Evolutionary conservation across 768 basidiomycete species (phyloP), one percentile per base, ranked within the genome.

Genomic region (Boletus subcaerulescens): DNA sequence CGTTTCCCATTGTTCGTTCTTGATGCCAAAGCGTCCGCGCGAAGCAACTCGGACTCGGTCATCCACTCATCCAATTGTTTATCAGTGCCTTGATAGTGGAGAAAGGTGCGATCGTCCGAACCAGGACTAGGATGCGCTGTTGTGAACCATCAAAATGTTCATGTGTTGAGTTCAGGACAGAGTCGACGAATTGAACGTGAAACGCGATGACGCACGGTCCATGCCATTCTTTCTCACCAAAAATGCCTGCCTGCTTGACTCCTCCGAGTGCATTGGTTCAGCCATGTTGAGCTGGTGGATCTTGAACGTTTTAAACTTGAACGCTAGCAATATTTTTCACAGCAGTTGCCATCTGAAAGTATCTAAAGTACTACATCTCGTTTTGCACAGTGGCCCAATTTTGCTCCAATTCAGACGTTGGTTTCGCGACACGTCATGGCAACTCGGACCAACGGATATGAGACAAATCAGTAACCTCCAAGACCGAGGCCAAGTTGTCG

Each of bases 51-150:
- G 20, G 70, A 67, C 58, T 78, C 79, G 4, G 80, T 72, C 20
- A 88, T 71, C 89, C 89, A 91, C 65, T 87, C 86, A 67, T 91
- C 89, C 60, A 89, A 72, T 13, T 86, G 77, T 67, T 87, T 86
- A 74, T 91, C 89, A 20, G 78, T 74, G 63, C 80, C 79, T 47
- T 83, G 67, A 65, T 87, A 90, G 72, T 89, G 87, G n/a, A 91
- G 86, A 63, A 85, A 87, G 53, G 80, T 79, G 53, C 82, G 77
- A 12, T 72, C 79, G 44, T 70, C 68, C 0, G 51, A 46, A 18
- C 66, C 65, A 35, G 78, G 79, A 54, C 73, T 14, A 14, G 11
- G 76, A 38, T 82, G 77, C 87, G 48, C 71, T 66, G 50, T 69
- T 80, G 67, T 59, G 33, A 14, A 26, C 26, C 26, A 26, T 35